Base-by-base conservation (phyloP, 345 rosid species). In the Noccaea bulbosa region DNA sequence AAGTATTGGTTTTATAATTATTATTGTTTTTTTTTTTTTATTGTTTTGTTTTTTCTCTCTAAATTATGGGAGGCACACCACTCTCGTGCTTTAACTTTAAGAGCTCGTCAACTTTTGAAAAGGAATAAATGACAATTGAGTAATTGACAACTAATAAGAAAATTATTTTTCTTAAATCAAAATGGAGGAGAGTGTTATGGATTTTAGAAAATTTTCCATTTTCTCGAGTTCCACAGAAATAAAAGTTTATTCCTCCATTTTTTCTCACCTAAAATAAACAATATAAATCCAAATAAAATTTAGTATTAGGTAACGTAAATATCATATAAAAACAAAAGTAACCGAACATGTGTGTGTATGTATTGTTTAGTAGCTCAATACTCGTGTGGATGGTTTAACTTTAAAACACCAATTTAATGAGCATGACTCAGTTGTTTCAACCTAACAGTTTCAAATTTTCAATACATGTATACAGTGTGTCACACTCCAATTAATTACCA, bases 391-490 rank as follows among this genome's bases (percentile, higher is more conserved):
- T 59, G 17, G 64, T 12, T 33, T 33, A 5, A 39, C 17, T 40
- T 2, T 27, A n/a, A 12, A 37, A 20, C 15, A 38, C 20, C 1
- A 6, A 38, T 20, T 17, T 40, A 43, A n/a, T 24, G 7, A 17
- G 15, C 5, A 59, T 40, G 65, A 24, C 65, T 59, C 64, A 40
- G 6, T 59, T 46, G 32, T 5, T n/a, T 41, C 43, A 2, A 44
- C 64, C 46, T 20, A 47, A 46, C 70, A 4, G 40, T 66, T 66
- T 38, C n/a, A n/a, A n/a, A n/a, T n/a, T n/a, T n/a, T n/a, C 70
- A n/a, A 22, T n/a, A 39, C 39, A 66, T 66, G 61, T 20, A 39
- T 39, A 51, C 10, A 35, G 43, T 68, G 53, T 56, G 27, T 44
- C 43, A 56, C 54, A 15, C 43, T 11, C 43, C 3, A 3, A 43